Conservation (phyloP, 2,329 filamentous ascomycete species). For the Phaeoacremonium minimum region DNA sequence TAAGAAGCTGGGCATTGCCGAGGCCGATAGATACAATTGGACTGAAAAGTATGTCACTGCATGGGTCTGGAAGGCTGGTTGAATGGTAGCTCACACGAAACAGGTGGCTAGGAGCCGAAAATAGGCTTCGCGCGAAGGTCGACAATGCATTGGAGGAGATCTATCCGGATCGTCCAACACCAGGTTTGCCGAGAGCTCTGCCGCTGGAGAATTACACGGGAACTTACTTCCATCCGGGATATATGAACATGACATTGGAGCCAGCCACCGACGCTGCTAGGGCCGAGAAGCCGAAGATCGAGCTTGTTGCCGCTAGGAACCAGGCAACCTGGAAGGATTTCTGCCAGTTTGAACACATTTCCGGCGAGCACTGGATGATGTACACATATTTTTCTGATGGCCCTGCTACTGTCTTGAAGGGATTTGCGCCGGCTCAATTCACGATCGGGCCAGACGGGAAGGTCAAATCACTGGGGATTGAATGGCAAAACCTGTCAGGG, state of each 20-base stretch:
- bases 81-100: constrained; percentile 10
- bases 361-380: constrained; percentile 28
- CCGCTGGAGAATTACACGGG: constrained; percentile 31
- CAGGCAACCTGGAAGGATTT: constrained; percentile 24
- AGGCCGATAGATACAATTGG: constrained; percentile 30
- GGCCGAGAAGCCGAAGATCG: not conserved
- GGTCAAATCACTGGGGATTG: constrained; percentile 20
- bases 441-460: constrained; percentile 20
- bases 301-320: constrained; percentile 18
- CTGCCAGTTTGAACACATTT: constrained; percentile 27
- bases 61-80: too few relatives aligned
- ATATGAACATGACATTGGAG: constrained; percentile 26
- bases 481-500: constrained; percentile 17
- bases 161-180: constrained; percentile 30
- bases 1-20: constrained; percentile 28
- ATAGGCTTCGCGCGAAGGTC: constrained; percentile 14
- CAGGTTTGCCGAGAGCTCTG: constrained; percentile 25
- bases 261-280: constrained; percentile 2
- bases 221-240: constrained; percentile 38
- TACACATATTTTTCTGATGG: constrained; percentile 18
- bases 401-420: constrained; percentile 15
- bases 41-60: constrained; percentile 19
- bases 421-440: constrained; percentile 25
- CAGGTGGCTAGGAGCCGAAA: constrained; percentile 13
- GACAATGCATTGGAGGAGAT: constrained; percentile 25